Percentiles rank a stretch among this genome's conserved stretches.
Evolutionary conservation across 768 basidiomycete species (phyloP).

Genomic region (Sistotremastrum suecicum): DNA sequence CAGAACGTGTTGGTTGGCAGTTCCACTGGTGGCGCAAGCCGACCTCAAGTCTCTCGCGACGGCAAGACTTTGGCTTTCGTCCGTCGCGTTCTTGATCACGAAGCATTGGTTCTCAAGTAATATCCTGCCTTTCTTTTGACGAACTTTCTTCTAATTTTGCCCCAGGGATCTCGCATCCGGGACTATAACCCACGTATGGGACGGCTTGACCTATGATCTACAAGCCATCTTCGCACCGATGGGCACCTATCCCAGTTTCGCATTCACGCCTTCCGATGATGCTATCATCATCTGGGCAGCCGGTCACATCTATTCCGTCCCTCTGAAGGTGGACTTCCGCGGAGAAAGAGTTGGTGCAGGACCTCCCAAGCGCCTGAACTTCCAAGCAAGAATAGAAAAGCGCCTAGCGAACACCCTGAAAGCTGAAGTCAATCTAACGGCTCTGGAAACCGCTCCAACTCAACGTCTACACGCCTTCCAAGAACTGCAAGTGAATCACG

Average conservation of each 20-base stretch:
- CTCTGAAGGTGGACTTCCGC: conserved; percentile 32
- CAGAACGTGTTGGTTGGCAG: conserved; percentile 39
- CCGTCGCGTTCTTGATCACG: conserved; percentile 56
- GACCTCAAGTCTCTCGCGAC: conserved; percentile 58
- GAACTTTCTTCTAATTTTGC: conserved; percentile 2
- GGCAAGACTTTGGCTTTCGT: conserved; percentile 61
- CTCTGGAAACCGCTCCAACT: conserved; percentile 35
- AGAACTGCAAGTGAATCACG: conserved; percentile 41
- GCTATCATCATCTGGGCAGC: conserved; percentile 63
- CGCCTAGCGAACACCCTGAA: conserved; percentile 45
- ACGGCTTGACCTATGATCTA: conserved; percentile 59
- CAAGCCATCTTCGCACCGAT: conserved; percentile 52
- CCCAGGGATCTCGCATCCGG: conserved; percentile 52
- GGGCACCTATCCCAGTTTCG: conserved; percentile 68
- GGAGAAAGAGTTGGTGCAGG: conserved; percentile 38
- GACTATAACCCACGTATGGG: conserved; percentile 48
- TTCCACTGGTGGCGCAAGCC: conserved; percentile 57
- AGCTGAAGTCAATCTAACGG: conserved; percentile 33
- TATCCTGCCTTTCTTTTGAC: background rate
- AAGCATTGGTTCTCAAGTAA: conserved; percentile 58
- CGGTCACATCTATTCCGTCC: conserved; percentile 52
- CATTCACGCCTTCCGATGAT: conserved; percentile 45
- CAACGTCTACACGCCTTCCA: conserved; percentile 51
- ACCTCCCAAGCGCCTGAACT: conserved; percentile 27
- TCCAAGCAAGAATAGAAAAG: conserved; percentile 50